These are phyloP conservation scores for Astrothelium subdiscretum DNA, from an alignment of 495 filamentous ascomycete species.

Conservation along the genomic window DNA sequence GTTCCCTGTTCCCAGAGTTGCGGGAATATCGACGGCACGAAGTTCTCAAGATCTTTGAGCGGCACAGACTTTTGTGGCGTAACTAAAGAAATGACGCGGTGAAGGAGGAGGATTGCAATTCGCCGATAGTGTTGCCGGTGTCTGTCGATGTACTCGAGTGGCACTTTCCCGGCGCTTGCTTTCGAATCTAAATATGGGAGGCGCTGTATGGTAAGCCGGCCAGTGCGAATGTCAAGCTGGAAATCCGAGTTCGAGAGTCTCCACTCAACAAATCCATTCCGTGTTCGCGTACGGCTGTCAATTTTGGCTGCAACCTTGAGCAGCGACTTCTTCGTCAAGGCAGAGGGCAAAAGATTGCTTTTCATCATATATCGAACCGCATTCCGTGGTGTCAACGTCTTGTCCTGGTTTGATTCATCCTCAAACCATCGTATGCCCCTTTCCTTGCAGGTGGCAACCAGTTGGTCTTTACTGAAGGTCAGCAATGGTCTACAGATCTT, in stretches of 20 bases:
- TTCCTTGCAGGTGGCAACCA: slow-evolving; percentile 61
- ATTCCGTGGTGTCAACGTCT: slow-evolving; percentile 67
- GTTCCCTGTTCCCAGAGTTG: background rate
- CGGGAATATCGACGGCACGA: background rate
- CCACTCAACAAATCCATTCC: slow-evolving; percentile 18
- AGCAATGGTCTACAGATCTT: slow-evolving; percentile 66
- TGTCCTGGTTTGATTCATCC: slow-evolving; percentile 75
- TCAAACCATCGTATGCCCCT: slow-evolving; percentile 62
- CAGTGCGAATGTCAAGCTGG: slow-evolving; percentile 8
- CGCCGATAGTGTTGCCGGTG: background rate
- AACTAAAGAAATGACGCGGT: background rate
- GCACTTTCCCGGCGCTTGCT: slow-evolving; percentile 1
- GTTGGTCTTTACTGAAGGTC: slow-evolving; percentile 53
- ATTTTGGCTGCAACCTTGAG: slow-evolving; percentile 38
- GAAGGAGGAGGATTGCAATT: background rate
- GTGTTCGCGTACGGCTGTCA: slow-evolving; percentile 23
- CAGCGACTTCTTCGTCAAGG: slow-evolving; percentile 54
- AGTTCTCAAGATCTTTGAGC: background rate
- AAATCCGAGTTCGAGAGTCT: slow-evolving; percentile 6
- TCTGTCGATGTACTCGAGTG: slow-evolving; percentile 1
- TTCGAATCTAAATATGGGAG: background rate
- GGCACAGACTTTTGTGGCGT: background rate
- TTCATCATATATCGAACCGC: slow-evolving; percentile 57
- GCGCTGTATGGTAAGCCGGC: slow-evolving; percentile 1
- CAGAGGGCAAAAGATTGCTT: slow-evolving; percentile 50